phyloP scores from a whole-genome alignment of 73 alveolate genomes.

The Diophrys sp. region DNA sequence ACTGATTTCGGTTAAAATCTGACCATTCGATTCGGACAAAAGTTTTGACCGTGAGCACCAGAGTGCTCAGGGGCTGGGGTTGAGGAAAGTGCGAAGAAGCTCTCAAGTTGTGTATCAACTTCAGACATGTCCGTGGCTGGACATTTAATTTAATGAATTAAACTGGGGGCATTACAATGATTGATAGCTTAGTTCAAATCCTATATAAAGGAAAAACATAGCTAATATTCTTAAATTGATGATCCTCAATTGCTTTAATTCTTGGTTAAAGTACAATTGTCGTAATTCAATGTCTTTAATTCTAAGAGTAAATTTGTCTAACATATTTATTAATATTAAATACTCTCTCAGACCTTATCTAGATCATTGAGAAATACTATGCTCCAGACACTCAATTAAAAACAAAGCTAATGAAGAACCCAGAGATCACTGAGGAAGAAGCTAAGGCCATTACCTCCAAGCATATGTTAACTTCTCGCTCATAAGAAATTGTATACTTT shows the following conservation, averaged over 20 bases:
- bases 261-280: not conserved
- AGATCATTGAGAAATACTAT: constrained; percentile 55
- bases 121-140: too few species aligned
- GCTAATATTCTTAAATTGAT: not conserved
- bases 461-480: constrained; percentile 34
- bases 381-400: constrained; percentile 27
- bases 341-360: constrained; percentile 31
- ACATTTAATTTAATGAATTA: too few species aligned
- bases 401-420: not conserved
- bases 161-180: too few species aligned
- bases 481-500: constrained; percentile 42
- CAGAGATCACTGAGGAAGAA: constrained; percentile 18
- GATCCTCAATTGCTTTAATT: not conserved
- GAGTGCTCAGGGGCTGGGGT: too few species aligned
- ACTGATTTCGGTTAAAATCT: too few species aligned
- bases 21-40: too few species aligned
- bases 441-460: constrained; percentile 30
- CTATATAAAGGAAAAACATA: not conserved
- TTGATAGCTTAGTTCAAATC: not conserved
- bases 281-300: not conserved
- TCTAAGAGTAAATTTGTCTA: too few species aligned
- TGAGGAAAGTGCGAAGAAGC: too few species aligned
- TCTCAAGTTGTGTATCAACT: too few species aligned
- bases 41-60: too few species aligned
- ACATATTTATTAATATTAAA: too few species aligned